Evolutionary conservation across 1,284 basidiomycete genomes (phyloP).

Genomic region (Sparassis latifolia): DNA sequence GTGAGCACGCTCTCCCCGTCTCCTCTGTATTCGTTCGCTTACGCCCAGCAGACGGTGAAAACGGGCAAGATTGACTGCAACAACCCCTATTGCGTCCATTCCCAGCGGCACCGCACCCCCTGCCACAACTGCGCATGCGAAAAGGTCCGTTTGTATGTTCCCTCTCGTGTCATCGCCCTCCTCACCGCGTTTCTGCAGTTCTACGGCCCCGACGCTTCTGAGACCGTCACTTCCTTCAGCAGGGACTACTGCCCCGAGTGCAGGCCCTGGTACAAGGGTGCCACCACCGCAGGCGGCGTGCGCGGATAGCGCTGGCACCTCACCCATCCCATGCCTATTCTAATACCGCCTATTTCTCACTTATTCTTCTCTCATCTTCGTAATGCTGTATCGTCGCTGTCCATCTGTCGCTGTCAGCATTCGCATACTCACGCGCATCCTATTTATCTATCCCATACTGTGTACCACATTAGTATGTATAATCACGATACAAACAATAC

Average conservation of each 20-base stretch:
- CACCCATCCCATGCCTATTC: not conserved
- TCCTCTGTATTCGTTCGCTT: constrained; percentile 9
- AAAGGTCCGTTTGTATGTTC: constrained; percentile 23
- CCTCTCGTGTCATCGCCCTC: constrained; percentile 3
- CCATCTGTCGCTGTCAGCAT: constrained; percentile 5
- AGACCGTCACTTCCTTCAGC: constrained; percentile 47
- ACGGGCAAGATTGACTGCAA: constrained; percentile 58
- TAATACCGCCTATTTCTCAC: constrained; percentile 4
- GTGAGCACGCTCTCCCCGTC: constrained; percentile 27
- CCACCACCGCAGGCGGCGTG: constrained; percentile 1
- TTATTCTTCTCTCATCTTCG: constrained; percentile 1
- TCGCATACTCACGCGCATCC: not conserved
- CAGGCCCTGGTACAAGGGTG: constrained; percentile 48
- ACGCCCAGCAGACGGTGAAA: constrained; percentile 41
- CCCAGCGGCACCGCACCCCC: constrained; percentile 41
- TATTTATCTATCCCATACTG: not conserved
- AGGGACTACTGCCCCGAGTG: constrained; percentile 57
- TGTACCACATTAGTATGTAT: not conserved
- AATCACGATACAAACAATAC: not conserved
- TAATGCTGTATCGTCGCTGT: constrained; percentile 12
- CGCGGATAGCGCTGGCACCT: no score
- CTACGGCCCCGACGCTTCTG: constrained; percentile 59
- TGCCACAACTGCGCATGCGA: constrained; percentile 57
- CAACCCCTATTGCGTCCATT: constrained; percentile 52
- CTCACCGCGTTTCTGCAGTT: constrained; percentile 36